Evolutionary conservation across 164 flowering plant genomes (phyloP).

Genomic region (Magnolia kwangsiensis): DNA sequence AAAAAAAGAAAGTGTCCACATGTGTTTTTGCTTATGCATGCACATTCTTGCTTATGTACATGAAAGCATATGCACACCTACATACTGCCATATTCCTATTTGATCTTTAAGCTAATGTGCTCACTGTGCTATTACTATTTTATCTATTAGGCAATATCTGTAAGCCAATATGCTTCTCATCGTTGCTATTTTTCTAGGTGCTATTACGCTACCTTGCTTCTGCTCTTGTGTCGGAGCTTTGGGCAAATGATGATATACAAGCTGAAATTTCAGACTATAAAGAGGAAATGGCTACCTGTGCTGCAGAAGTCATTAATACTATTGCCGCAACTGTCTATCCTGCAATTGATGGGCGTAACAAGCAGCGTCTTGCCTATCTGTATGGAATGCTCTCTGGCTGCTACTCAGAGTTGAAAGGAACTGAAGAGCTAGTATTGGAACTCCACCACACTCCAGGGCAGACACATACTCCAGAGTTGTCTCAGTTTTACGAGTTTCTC

Average conservation of each 20-base stretch:
- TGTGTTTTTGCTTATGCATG: too few species aligned
- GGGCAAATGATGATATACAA: slow-evolving; percentile 72
- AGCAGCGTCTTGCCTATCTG: slow-evolving; percentile 65
- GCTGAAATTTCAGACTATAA: slow-evolving; percentile 53
- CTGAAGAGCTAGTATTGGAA: slow-evolving; percentile 21
- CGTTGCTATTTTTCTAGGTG: slow-evolving; percentile 49
- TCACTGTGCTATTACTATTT: too few species aligned
- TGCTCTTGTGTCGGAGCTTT: slow-evolving; percentile 72
- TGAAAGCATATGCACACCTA: too few species aligned
- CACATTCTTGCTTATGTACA: too few species aligned
- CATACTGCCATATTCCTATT: too few species aligned
- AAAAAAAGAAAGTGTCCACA: too few species aligned
- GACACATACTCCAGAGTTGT: slow-evolving; percentile 22
- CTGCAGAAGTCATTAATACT: slow-evolving; percentile 40
- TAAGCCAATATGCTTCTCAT: not conserved
- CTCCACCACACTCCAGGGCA: slow-evolving; percentile 17
- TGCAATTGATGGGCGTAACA: slow-evolving; percentile 73
- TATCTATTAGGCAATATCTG: not conserved
- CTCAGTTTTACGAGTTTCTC: slow-evolving; percentile 51
- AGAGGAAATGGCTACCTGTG: slow-evolving; percentile 48
- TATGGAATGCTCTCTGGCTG: slow-evolving; percentile 72
- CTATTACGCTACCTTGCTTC: slow-evolving; percentile 52
- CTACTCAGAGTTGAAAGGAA: slow-evolving; percentile 45
- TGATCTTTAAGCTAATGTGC: too few species aligned
- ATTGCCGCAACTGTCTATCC: slow-evolving; percentile 62